Conservation (phyloP, 495 filamentous ascomycete species). For the Penicillium riverlandense region DNA sequence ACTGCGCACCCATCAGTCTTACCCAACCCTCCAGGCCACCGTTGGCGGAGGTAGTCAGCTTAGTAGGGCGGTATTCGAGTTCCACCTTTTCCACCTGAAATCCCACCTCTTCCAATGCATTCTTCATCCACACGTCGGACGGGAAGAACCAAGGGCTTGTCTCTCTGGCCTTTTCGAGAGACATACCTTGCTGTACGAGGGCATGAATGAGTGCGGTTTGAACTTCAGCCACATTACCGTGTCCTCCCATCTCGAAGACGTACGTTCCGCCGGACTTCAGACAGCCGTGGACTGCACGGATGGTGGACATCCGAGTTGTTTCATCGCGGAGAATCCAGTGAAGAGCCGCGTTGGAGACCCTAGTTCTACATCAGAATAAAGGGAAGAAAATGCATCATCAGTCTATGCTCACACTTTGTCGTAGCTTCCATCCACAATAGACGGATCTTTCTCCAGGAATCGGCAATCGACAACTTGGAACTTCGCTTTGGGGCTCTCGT, state of each 20-base stretch:
- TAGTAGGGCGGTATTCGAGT: conserved; percentile 59
- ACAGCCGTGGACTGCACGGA: conserved; percentile 39
- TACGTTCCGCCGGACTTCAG: conserved; percentile 54
- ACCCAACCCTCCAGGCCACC: conserved; percentile 70
- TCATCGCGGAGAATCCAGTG: conserved; percentile 65
- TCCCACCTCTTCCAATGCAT: conserved; percentile 45
- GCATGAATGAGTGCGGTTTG: conserved; percentile 48
- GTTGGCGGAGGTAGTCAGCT: conserved; percentile 39
- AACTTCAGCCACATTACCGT: conserved; percentile 63
- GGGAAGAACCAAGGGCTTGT: conserved; percentile 70
- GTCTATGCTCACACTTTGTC: conserved; percentile 44
- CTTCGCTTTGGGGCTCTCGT: conserved; percentile 18
- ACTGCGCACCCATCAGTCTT: conserved; percentile 52
- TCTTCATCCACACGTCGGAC: conserved; percentile 47
- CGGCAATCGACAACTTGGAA: conserved; percentile 43
- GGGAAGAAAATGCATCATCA: no score
- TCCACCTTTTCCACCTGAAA: conserved; percentile 57
- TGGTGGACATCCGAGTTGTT: conserved; percentile 22
- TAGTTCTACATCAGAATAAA: conserved; percentile 2
- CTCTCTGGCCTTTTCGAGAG: conserved; percentile 37
- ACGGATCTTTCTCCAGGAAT: conserved; percentile 23
- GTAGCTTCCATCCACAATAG: conserved; percentile 29
- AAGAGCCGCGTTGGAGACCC: conserved; percentile 66
- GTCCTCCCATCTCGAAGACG: conserved; percentile 68
- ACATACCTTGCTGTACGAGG: conserved; percentile 45